phyloP scores from a whole-genome alignment of 352 stramenopile species.

The Albugo laibachii region DNA sequence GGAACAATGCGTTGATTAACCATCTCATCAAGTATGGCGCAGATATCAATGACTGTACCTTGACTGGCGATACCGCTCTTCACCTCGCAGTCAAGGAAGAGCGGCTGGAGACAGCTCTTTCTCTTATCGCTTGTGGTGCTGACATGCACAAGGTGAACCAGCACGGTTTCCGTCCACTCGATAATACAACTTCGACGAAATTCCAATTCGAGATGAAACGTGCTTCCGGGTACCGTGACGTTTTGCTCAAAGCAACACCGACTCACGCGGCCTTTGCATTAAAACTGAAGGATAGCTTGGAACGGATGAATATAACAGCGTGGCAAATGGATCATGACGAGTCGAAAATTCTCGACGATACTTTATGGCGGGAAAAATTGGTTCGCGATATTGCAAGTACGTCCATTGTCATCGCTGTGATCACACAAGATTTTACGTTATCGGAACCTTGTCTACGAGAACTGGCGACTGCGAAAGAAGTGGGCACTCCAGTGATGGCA shows the following conservation, averaged over 20 bases:
- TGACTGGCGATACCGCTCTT: conserved; percentile 37
- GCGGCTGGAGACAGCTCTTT: conserved; percentile 38
- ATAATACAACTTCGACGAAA: conserved; percentile 61
- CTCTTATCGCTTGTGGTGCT: conserved; percentile 46
- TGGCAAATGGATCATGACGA: conserved; percentile 78
- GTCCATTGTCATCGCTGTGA: conserved; percentile 44
- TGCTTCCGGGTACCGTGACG: conserved; percentile 39
- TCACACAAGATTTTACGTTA: conserved; percentile 46
- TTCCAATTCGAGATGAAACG: conserved; percentile 62
- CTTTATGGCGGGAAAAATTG: conserved; percentile 63
- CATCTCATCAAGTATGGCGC: not conserved
- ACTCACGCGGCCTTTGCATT: conserved; percentile 39
- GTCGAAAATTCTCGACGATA: conserved; percentile 47
- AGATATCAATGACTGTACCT: conserved; percentile 3
- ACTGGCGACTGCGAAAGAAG: conserved; percentile 66
- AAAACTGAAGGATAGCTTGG: conserved; percentile 35
- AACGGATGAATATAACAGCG: conserved; percentile 32
- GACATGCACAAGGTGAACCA: conserved; percentile 50
- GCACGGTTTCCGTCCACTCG: conserved; percentile 37
- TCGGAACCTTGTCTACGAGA: conserved; percentile 80
- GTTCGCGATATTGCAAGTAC: conserved; percentile 54
- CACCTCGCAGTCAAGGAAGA: conserved; percentile 52
- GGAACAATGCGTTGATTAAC: not conserved
- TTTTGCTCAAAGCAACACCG: conserved; percentile 74
- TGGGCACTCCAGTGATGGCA: conserved; percentile 66